A percentile compares a stretch with the other conserved stretches of the same genome.
phyloP scores from a whole-genome alignment of 2,329 filamentous ascomycete genomes.

The Trichoderma hamatum region DNA sequence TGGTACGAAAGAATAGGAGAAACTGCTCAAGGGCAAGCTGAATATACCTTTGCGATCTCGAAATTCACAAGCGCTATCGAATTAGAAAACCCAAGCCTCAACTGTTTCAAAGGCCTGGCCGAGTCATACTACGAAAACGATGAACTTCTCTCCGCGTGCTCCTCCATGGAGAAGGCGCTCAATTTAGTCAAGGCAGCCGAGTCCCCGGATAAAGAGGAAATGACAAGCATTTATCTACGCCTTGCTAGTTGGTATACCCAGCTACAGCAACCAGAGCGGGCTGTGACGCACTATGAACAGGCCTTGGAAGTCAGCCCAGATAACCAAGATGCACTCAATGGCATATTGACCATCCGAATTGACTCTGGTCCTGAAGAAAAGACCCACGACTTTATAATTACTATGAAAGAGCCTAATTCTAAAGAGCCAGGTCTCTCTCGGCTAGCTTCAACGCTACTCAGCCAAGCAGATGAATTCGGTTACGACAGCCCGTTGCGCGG shows the following conservation, averaged over 20 bases:
- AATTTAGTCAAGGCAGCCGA: not conserved
- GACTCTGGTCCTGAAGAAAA: not conserved
- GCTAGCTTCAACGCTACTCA: not conserved
- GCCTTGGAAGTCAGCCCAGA: not conserved
- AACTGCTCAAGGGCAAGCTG: not conserved
- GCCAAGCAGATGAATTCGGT: not conserved
- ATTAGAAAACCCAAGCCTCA: not conserved
- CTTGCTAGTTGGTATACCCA: not conserved
- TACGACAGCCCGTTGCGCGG: not conserved
- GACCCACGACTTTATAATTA: not conserved
- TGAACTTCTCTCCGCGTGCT: constrained; percentile 1
- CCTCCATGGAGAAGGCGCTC: not conserved
- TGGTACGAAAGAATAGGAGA: not conserved
- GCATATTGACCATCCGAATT: not conserved
- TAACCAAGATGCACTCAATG: not conserved
- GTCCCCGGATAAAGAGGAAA: not conserved
- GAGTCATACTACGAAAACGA: constrained; percentile 4
- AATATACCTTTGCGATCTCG: not conserved
- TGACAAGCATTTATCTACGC: not conserved
- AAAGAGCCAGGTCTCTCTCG: not conserved
- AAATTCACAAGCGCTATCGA: not conserved
- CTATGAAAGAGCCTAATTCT: not conserved
- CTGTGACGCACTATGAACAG: not conserved
- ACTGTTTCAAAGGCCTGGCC: not conserved
- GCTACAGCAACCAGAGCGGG: not conserved